These are phyloP conservation scores for Podospora pseudoanserina DNA, from an alignment of 495 filamentous ascomycete species.

Conservation along the genomic window DNA sequence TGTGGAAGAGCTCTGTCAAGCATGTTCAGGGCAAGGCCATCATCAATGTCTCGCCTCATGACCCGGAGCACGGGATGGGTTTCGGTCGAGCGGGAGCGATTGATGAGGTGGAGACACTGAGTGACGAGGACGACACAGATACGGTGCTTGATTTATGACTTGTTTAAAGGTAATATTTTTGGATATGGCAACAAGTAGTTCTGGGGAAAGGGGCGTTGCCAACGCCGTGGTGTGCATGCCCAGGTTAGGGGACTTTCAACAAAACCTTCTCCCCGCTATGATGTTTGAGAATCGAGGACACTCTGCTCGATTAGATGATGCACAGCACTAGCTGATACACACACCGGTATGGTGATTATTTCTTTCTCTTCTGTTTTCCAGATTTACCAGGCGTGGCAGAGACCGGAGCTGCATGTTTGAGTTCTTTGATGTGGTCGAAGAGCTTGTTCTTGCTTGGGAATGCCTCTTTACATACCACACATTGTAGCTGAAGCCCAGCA, in stretches of 20 bases:
- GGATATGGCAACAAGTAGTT: background rate
- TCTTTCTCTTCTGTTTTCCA: constrained; percentile 27
- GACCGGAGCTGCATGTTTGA: constrained; percentile 28
- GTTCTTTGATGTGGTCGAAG: constrained; percentile 69
- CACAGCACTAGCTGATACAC: background rate
- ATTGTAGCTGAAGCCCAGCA: constrained; percentile 43
- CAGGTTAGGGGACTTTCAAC: background rate
- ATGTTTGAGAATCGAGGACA: background rate
- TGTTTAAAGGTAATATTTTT: background rate
- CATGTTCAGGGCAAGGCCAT: constrained; percentile 75
- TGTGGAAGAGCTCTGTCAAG: constrained; percentile 68
- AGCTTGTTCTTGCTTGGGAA: constrained; percentile 72
- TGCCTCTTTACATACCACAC: constrained; percentile 56
- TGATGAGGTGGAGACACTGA: constrained; percentile 82
- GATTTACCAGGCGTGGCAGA: constrained; percentile 14
- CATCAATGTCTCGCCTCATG: constrained; percentile 70
- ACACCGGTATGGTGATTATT: constrained; percentile 7
- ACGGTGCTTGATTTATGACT: constrained; percentile 35
- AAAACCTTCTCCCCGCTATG: background rate
- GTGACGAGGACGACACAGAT: constrained; percentile 62
- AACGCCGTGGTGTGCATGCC: background rate
- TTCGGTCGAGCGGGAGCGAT: constrained; percentile 66
- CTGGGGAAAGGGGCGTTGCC: background rate
- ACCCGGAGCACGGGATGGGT: constrained; percentile 53
- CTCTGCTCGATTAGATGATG: background rate